Evolutionary conservation across 352 stramenopile genomes (phyloP).

Genomic region (Elongisporangium prolatum): DNA sequence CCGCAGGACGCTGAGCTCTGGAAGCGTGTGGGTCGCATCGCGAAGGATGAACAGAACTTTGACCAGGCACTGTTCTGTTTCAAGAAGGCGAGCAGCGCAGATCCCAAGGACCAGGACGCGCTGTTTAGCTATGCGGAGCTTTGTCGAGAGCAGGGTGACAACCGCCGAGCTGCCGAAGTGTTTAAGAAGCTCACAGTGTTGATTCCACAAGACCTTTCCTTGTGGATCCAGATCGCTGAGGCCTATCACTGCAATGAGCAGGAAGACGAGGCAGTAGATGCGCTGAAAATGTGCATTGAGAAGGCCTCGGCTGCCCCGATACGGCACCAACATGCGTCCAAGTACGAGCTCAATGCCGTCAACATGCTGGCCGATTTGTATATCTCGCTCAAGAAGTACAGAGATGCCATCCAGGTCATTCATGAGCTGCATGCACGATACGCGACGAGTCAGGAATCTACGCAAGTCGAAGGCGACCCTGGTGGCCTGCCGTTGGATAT

Average conservation of each 20-base stretch:
- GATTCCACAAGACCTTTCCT: conserved; percentile 65
- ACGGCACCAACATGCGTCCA: conserved; percentile 55
- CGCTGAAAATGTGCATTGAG: conserved; percentile 81
- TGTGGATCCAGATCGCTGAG: conserved; percentile 86
- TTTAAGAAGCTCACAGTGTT: conserved; percentile 77
- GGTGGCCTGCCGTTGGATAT: conserved; percentile 78
- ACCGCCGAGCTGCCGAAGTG: conserved; percentile 69
- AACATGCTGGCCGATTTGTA: conserved; percentile 87
- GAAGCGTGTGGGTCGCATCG: conserved; percentile 80
- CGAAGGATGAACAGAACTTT: conserved; percentile 84
- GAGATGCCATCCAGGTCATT: conserved; percentile 74
- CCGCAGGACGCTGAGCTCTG: conserved; percentile 80
- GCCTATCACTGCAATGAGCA: conserved; percentile 87
- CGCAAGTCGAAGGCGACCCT: conserved; percentile 58
- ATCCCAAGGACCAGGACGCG: conserved; percentile 77
- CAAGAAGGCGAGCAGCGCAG: conserved; percentile 75
- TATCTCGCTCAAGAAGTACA: conserved; percentile 84
- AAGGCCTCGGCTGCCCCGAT: conserved; percentile 63
- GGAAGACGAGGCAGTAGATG: conserved; percentile 79
- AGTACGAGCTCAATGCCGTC: conserved; percentile 82
- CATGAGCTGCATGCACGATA: conserved; percentile 69
- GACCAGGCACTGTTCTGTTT: conserved; percentile 85
- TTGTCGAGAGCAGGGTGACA: conserved; percentile 73
- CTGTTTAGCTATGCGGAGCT: conserved; percentile 80
- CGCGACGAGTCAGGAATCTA: conserved; percentile 45